Base-by-base conservation (phyloP, 73 alveolate species). In the Symbiodinium natans region DNA sequence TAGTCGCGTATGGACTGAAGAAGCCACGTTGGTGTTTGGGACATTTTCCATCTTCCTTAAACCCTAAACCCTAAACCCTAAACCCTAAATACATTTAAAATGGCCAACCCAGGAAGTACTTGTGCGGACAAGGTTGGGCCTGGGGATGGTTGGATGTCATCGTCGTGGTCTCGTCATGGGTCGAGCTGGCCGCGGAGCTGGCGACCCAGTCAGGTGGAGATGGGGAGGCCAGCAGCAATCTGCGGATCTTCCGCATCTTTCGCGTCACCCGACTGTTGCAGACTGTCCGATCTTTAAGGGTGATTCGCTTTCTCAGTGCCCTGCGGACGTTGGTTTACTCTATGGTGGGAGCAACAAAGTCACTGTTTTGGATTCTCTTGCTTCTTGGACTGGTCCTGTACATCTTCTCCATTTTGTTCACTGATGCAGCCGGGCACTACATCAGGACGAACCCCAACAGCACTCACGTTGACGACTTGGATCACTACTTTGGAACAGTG, bases 251-350 rank as follows among this genome's bases (percentile, higher is more conserved):
- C 63, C 82, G 83, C 1, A n/a, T 54, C 10, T 52, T 86, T 86
- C 93, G 93, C 41, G 54, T 54, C 41, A 56, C 54, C 63, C 52
- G 71, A 41, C 39, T 85, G 31, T 41, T 85, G 82, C 93, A 85
- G 80, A 40, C 93, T 38, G 93, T 85, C 46, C 93, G 93, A 33
- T 85, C 93, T 82, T 85, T 85, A 7, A 77, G 93, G 48, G 48
- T 85, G 52, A 25, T 85, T n/a, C 42, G 54, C 39, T 85, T 85
- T 42, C 82, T 85, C 19, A 48, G 43, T 2, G 93, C 93, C 82
- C 34, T 85, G 80, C 93, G 93, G 17, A 85, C 54, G 52, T 33
- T 85, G n/a, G 93, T 85, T 73, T 48, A 42, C 82, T 85, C 93
- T 46, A 85, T 85, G 52, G 82, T 85, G 52, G 93, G 54, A 46